Conservation (phyloP, 148 eudicot species). For the Dysphania ambrosioides region DNA sequence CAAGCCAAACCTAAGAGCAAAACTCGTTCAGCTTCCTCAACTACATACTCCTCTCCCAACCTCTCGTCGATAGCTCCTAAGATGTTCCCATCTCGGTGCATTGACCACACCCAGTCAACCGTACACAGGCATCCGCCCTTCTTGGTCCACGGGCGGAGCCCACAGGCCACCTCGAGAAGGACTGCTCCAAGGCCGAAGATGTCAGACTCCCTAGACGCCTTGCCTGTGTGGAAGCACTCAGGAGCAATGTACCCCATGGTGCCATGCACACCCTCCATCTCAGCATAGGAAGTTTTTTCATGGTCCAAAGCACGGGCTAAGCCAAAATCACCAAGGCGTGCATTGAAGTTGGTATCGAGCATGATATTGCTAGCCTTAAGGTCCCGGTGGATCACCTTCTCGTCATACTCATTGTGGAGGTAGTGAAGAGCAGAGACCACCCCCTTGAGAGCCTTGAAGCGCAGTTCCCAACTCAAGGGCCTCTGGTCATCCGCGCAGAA, state of each 20-base stretch:
- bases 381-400: conserved; percentile 78
- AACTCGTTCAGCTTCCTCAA: conserved; percentile 56
- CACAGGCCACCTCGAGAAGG: conserved; percentile 59
- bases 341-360: conserved; percentile 75
- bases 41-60: conserved; percentile 38
- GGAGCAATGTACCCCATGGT: conserved; percentile 90
- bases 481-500: conserved; percentile 24
- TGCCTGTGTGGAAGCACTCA: conserved; percentile 77
- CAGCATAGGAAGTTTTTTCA: conserved; percentile 59
- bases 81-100: conserved; percentile 56
- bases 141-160: conserved; percentile 55
- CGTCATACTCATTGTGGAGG: conserved; percentile 66
- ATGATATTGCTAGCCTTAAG: conserved; percentile 85
- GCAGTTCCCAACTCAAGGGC: conserved; percentile 42
- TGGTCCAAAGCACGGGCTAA: conserved; percentile 77
- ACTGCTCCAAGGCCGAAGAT: conserved; percentile 74
- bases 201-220: conserved; percentile 69
- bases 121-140: conserved; percentile 41
- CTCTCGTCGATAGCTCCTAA: conserved; percentile 56
- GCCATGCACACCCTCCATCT: conserved; percentile 65
- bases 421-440: conserved; percentile 56
- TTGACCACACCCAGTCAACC: conserved; percentile 80
- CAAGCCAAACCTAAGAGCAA: conserved; percentile 70
- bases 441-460: conserved; percentile 44
- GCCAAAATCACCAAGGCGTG: conserved; percentile 84